phyloP scores from a whole-genome alignment of 192 early-diverging fungal species.

The Entomortierella parvispora region DNA sequence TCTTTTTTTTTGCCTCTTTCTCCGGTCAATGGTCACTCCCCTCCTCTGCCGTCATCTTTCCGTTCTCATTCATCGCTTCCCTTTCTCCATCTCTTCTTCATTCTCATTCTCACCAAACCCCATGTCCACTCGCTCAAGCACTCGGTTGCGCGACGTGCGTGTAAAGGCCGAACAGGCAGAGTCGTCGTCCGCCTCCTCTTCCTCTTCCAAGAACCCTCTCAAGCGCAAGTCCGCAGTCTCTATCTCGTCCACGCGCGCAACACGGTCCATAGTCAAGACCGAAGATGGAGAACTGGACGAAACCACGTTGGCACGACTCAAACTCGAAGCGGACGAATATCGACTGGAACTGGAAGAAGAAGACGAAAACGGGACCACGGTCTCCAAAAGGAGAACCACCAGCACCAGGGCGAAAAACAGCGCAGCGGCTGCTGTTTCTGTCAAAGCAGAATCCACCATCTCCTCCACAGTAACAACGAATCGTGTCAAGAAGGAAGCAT shows the following conservation, averaged over 20 bases:
- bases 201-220: too few relatives aligned
- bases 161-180: constrained; percentile 12
- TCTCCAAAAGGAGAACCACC: background rate
- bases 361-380: background rate
- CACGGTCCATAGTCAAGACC: constrained; percentile 29
- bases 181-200: too few relatives aligned
- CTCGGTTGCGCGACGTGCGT: constrained; percentile 4
- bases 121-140: constrained; percentile 42
- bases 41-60: too few relatives aligned
- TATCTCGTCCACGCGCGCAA: background rate
- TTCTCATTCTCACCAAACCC: too few relatives aligned
- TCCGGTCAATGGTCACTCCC: too few relatives aligned
- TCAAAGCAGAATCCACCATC: background rate
- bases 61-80: too few relatives aligned
- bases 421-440: background rate
- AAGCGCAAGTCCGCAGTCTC: background rate
- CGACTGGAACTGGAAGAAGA: constrained; percentile 21
- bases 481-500: background rate
- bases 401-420: background rate
- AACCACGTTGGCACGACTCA: constrained; percentile 21
- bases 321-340: constrained; percentile 30
- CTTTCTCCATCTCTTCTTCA: background rate
- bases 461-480: too few relatives aligned
- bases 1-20: too few relatives aligned
- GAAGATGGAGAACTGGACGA: constrained; percentile 41